Percentiles rank a stretch among this genome's conserved stretches.
phyloP scores from a whole-genome alignment of 2,329 filamentous ascomycete species.

The Xylaria multiplex region DNA sequence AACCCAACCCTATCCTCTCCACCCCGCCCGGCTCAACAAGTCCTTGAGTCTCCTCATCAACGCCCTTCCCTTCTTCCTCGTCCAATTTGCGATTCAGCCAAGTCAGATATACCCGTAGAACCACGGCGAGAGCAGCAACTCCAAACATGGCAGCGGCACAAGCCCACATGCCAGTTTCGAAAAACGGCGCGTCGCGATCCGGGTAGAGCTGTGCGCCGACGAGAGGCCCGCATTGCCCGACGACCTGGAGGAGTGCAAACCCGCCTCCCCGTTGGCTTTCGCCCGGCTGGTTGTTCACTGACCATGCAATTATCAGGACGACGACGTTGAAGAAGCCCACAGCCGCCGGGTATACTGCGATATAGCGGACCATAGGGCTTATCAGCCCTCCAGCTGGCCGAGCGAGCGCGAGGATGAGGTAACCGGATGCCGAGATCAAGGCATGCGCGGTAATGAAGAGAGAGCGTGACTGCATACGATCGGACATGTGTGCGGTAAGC shows the following conservation, averaged over 20 bases:
- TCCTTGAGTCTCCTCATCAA: conserved; percentile 22
- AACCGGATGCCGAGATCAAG: conserved; percentile 70
- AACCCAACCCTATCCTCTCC: conserved; percentile 14
- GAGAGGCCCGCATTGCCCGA: conserved; percentile 82
- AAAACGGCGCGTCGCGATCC: conserved; percentile 67
- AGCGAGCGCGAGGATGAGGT: conserved; percentile 69
- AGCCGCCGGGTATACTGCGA: conserved; percentile 80
- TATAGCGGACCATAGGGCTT: conserved; percentile 68
- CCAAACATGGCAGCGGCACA: conserved; percentile 71
- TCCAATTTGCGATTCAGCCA: conserved; percentile 60
- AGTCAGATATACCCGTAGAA: conserved; percentile 63
- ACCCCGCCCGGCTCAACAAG: conserved; percentile 18
- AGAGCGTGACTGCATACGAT: conserved; percentile 70
- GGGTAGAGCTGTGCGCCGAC: conserved; percentile 75
- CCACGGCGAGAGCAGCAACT: conserved; percentile 66
- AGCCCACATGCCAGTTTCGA: conserved; percentile 68
- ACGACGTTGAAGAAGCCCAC: conserved; percentile 86
- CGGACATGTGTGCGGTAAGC: conserved; percentile 76
- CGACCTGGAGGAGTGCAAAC: conserved; percentile 81
- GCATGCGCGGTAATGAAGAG: conserved; percentile 75
- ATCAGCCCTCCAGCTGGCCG: conserved; percentile 53
- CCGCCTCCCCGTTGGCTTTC: conserved; percentile 77
- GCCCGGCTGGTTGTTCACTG: conserved; percentile 82
- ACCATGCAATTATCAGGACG: conserved; percentile 87
- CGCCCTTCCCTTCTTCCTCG: conserved; percentile 29